Evolutionary conservation across 345 rosid genomes (phyloP).

Genomic region (Balakata baccata): DNA sequence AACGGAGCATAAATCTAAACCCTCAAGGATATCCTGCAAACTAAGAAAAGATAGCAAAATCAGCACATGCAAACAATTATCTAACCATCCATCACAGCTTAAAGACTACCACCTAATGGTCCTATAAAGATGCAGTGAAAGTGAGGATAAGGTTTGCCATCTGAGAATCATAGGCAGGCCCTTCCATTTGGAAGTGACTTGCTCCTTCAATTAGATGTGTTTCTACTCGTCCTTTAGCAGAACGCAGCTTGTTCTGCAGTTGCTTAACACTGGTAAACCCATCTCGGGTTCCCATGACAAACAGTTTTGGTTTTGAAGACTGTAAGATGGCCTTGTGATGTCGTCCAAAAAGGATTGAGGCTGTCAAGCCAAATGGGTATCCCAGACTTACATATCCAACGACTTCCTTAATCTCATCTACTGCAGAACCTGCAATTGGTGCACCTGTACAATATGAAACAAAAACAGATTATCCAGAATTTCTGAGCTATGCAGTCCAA

Average conservation of each 20-base stretch:
- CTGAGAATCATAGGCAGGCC: slow-evolving; percentile 71
- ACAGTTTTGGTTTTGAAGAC: slow-evolving; percentile 80
- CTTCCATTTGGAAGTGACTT: slow-evolving; percentile 96
- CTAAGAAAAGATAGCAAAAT: slow-evolving; percentile 6
- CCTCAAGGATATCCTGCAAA: slow-evolving; percentile 29
- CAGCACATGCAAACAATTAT: slow-evolving; percentile 12
- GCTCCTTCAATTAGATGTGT: slow-evolving; percentile 78
- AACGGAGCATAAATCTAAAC: slow-evolving; percentile 1
- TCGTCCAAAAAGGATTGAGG: slow-evolving; percentile 78
- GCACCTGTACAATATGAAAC: slow-evolving; percentile 54
- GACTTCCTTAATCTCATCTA: slow-evolving; percentile 65
- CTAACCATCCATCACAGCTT: background rate
- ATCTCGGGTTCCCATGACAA: slow-evolving; percentile 90
- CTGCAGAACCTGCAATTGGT: slow-evolving; percentile 91
- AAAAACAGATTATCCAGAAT: slow-evolving; percentile 9
- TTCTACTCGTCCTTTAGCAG: slow-evolving; percentile 63
- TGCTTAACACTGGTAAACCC: slow-evolving; percentile 88
- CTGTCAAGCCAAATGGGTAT: slow-evolving; percentile 79
- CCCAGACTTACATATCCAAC: slow-evolving; percentile 84
- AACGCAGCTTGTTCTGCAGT: slow-evolving; percentile 70
- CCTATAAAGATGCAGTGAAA: slow-evolving; percentile 56
- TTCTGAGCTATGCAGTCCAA: slow-evolving; percentile 10
- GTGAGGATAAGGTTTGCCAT: slow-evolving; percentile 60
- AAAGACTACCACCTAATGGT: background rate
- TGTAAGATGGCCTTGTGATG: slow-evolving; percentile 77